phyloP scores from a whole-genome alignment of 139 green algal genomes.

The Nannochloris sp. region DNA sequence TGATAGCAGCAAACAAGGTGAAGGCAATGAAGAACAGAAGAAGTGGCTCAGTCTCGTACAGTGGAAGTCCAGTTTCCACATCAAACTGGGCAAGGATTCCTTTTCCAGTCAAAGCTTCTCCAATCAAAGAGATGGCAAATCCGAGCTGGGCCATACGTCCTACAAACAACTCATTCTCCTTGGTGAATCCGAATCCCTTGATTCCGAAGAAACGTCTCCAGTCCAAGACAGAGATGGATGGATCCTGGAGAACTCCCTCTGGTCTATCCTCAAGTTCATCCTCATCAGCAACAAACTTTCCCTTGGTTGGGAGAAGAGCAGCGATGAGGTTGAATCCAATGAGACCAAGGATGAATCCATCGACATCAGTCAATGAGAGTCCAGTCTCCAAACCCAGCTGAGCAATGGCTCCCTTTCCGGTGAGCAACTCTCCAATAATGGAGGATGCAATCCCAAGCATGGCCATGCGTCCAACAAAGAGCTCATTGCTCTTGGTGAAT shows the following conservation, averaged over 20 bases:
- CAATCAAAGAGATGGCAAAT: constrained; percentile 63
- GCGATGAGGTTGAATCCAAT: constrained; percentile 57
- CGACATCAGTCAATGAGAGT: constrained; percentile 42
- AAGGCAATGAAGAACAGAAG: constrained; percentile 55
- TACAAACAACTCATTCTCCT: constrained; percentile 74
- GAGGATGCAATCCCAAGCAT: constrained; percentile 64
- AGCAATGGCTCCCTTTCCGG: constrained; percentile 54
- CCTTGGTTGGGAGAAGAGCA: constrained; percentile 39
- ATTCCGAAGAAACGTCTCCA: constrained; percentile 19
- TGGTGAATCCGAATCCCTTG: constrained; percentile 25
- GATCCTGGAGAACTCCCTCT: constrained; percentile 49
- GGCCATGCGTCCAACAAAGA: constrained; percentile 66
- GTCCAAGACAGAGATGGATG: constrained; percentile 30
- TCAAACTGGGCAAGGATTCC: constrained; percentile 60
- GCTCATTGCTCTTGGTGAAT: constrained; percentile 69
- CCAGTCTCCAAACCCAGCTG: constrained; percentile 59
- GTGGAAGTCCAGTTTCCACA: constrained; percentile 50
- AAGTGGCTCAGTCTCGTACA: constrained; percentile 53
- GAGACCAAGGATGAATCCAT: constrained; percentile 44
- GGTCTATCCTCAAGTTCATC: constrained; percentile 20
- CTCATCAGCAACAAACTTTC: constrained; percentile 39
- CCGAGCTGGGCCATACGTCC: constrained; percentile 70
- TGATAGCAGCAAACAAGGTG: constrained; percentile 45
- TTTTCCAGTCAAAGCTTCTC: constrained; percentile 65
- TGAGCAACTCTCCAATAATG: constrained; percentile 51